Evolutionary conservation across 345 rosid genomes (phyloP).

Genomic region (Conringia planisiliqua): DNA sequence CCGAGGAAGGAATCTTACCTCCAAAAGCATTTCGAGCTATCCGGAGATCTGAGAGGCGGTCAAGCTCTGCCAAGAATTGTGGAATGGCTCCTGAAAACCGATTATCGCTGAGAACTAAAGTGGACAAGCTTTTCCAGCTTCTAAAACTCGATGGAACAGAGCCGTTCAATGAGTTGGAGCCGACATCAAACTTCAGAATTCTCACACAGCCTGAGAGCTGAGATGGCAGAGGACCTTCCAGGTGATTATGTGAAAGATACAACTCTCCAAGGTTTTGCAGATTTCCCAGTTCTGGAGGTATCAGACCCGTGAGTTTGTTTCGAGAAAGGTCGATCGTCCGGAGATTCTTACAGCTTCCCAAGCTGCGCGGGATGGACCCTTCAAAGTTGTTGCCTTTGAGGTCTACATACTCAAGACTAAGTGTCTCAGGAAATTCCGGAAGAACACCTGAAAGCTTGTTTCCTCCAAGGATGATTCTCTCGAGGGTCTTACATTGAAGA

Average conservation of each 20-base stretch:
- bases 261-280: conserved; percentile 42
- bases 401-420: conserved; percentile 42
- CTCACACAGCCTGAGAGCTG: conserved; percentile 51
- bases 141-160: conserved; percentile 47
- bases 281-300: conserved; percentile 59
- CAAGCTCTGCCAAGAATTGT: conserved; percentile 46
- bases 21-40: conserved; percentile 62
- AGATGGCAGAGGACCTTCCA: conserved; percentile 64
- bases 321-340: conserved; percentile 46
- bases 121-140: conserved; percentile 51
- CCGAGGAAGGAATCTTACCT: conserved; percentile 60
- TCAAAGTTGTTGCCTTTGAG: conserved; percentile 49
- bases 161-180: conserved; percentile 62
- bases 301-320: conserved; percentile 54
- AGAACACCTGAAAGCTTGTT: conserved; percentile 54
- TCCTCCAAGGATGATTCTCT: conserved; percentile 52
- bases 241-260: conserved; percentile 56
- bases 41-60: conserved; percentile 44
- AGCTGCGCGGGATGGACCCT: conserved; percentile 60
- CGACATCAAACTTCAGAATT: conserved; percentile 47
- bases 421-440: conserved; percentile 48
- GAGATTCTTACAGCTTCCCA: conserved; percentile 50
- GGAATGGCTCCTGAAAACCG: conserved; percentile 61
- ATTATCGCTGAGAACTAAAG: conserved; percentile 56
- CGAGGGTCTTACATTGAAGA: conserved; percentile 52